Evolutionary conservation across 352 stramenopile species (phyloP), one percentile per base, ranked within the genome.

Genomic region (Globisporangium yorkense): DNA sequence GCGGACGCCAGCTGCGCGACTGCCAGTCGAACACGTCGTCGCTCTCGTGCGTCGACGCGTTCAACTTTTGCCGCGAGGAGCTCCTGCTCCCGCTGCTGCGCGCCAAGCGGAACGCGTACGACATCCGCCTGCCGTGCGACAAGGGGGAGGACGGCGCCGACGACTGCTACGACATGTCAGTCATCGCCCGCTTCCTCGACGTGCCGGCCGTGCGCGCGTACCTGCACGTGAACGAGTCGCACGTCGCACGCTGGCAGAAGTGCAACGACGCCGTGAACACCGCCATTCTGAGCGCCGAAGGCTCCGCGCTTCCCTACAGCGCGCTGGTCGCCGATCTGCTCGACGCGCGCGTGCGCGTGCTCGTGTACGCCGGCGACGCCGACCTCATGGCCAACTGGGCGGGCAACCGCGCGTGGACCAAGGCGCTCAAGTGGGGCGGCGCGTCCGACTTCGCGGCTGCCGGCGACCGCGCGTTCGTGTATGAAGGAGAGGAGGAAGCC

Each of bases 341-440:
- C 5, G 59, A 75, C 7, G 62, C 65, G 10, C 50, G 35, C 18
- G 51, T 79, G 27, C 71, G 69, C 10, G 87, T 95, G 16, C 71
- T 98, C 27, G 92, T 98, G 51, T 98, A 98, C 70, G 87, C 89
- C 18, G 94, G 94, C 56, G 93, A 98, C 68, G 71, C 85, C 16
- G 94, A 98, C 63, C 96, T 97, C 60, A 96, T 97, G 63, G 97
- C 87, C 72, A 98, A 98, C 63, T 98, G 93, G 72, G 59, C 97
- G 47, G 94, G 92, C 41, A 97, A 97, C 64, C 57, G 90, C 52
- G 90, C 90, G 12, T 98, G 90, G 92, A 97, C 87, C 7, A 62
- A 46, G 16, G 59, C 45, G 37, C 54, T 65, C 37, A 46, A 65
- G 33, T 65, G 59, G 59, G 40, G 41, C n/a, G 52, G 55, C 20